Percentiles rank a stretch among this genome's conserved stretches.
Evolutionary conservation across 495 filamentous ascomycete genomes (phyloP).

Genomic region (Penicillium canescens): DNA sequence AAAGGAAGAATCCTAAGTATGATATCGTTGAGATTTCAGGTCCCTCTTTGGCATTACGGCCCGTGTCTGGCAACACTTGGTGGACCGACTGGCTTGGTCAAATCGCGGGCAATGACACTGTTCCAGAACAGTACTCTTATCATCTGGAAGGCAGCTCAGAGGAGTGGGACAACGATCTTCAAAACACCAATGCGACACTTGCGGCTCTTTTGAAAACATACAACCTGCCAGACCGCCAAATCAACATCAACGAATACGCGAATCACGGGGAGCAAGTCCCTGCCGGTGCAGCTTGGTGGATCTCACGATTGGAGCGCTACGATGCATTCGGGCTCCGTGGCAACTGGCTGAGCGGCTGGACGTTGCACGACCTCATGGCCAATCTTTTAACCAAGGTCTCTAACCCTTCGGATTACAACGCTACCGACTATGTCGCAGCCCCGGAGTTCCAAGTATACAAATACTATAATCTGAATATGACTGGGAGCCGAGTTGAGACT

Average conservation of each 20-base stretch:
- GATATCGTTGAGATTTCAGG: conserved; percentile 22
- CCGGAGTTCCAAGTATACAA: conserved; percentile 45
- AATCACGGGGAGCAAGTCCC: conserved; percentile 36
- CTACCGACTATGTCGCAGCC: conserved; percentile 30
- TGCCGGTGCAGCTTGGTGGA: conserved; percentile 38
- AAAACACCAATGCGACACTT: conserved; percentile 22
- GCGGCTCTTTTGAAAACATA: conserved; percentile 23
- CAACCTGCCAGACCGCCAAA: conserved; percentile 27
- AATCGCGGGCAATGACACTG: conserved; percentile 23
- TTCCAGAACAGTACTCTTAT: conserved; percentile 41
- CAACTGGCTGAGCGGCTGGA: conserved; percentile 36
- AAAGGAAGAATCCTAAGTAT: conserved; percentile 5
- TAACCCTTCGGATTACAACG: conserved; percentile 8
- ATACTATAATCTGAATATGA: conserved; percentile 44
- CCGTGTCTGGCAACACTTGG: conserved; percentile 22
- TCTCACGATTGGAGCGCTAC: conserved; percentile 37
- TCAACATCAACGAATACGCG: conserved; percentile 49
- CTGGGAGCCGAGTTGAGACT: conserved; percentile 33
- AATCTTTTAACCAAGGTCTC: conserved; percentile 22
- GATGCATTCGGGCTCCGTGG: conserved; percentile 38
- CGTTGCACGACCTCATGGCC: conserved; percentile 40
- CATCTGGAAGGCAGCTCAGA: conserved; percentile 25
- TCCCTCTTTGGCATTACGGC: conserved; percentile 24
- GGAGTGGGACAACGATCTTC: conserved; percentile 25
- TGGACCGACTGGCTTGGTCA: conserved; percentile 29